phyloP scores from a whole-genome alignment of 2,329 filamentous ascomycete genomes.

The Botrytis pseudocinerea region DNA sequence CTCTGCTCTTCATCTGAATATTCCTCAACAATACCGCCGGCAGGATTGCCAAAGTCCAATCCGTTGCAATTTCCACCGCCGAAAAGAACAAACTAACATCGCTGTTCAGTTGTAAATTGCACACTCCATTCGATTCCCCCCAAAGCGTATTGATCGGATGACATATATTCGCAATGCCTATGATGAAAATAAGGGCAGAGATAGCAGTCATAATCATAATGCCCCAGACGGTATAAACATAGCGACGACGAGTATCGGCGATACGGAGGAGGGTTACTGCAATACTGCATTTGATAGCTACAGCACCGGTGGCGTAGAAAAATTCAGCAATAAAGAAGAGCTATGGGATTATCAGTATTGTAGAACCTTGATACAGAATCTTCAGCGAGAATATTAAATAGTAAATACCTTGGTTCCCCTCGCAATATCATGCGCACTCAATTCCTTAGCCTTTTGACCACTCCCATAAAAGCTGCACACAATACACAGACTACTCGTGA shows the following conservation, averaged over 20 bases:
- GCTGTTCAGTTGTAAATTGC: conserved; percentile 39
- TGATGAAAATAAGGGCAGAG: conserved; percentile 38
- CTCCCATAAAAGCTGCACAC: conserved; percentile 38
- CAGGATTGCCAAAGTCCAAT: conserved; percentile 46
- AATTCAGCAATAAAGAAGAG: conserved; percentile 45
- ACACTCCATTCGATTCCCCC: conserved; percentile 38
- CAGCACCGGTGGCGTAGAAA: conserved; percentile 43
- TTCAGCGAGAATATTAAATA: not conserved
- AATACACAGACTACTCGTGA: conserved; percentile 31
- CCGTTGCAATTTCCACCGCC: conserved; percentile 43
- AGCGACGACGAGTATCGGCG: conserved; percentile 38
- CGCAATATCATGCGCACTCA: conserved; percentile 29
- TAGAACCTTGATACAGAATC: not conserved
- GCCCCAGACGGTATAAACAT: conserved; percentile 37
- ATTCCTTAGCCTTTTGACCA: conserved; percentile 32
- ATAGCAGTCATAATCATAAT: conserved; percentile 33
- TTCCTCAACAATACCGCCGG: conserved; percentile 46
- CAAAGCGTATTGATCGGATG: conserved; percentile 40
- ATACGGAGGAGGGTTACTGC: conserved; percentile 41
- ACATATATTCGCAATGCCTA: conserved; percentile 40
- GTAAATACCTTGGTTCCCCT: conserved; percentile 32
- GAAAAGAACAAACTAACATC: conserved; percentile 42
- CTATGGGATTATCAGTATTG: conserved; percentile 31
- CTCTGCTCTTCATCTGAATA: conserved; percentile 44
- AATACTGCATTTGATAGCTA: conserved; percentile 40